Evolutionary conservation across 805 yeast genomes (phyloP), one percentile per base, ranked within the genome.

Genomic region (Zygoascus tannicola): DNA sequence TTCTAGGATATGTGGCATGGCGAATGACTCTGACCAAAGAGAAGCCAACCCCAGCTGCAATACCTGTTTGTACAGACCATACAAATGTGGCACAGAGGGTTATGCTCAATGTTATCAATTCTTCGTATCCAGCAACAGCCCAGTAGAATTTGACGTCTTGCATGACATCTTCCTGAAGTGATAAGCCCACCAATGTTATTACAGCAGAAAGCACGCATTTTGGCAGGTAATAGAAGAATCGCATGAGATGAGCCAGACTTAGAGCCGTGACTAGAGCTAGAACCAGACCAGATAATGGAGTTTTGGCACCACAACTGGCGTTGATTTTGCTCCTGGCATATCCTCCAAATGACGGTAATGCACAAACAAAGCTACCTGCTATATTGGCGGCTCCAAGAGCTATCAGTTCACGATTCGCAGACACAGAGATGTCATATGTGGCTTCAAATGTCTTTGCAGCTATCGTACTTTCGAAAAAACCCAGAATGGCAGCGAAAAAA

Each of bases 331-430:
- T 82, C 55, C 97, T 73, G 1, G 96, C 97, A 57, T 88, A 90
- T 0, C 97, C 97, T 7, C 97, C 98, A 69, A 88, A 88, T 0
- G 94, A 77, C 0, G 98, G 97, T 14, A 90, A 66, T 0, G 87
- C 82, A 26, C 74, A 66, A 44, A 73, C 63, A 26, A 67, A 45
- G 2, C 85, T 73, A 0, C 80, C 79, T 0, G 73, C 63, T 1
- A 86, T 47, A 53, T 88, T 90, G 44, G 82, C 76, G 12, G 74
- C 63, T 1, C 98, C 97, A 23, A 90, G 67, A 0, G 97, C 97
- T 3, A 92, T 88, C 35, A 90, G 66, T 59, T 90, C 98, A 48
- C 97, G 74, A 60, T 92, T 88, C 15, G 94, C 76, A 0, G 95
- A 84, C 8, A 87, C 56, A n/a, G 58, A 53, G 33, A 57, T 40